These are phyloP conservation scores for Cinchona pubescens DNA, from an alignment of 257 asterid genomes.

Conservation along the genomic window DNA sequence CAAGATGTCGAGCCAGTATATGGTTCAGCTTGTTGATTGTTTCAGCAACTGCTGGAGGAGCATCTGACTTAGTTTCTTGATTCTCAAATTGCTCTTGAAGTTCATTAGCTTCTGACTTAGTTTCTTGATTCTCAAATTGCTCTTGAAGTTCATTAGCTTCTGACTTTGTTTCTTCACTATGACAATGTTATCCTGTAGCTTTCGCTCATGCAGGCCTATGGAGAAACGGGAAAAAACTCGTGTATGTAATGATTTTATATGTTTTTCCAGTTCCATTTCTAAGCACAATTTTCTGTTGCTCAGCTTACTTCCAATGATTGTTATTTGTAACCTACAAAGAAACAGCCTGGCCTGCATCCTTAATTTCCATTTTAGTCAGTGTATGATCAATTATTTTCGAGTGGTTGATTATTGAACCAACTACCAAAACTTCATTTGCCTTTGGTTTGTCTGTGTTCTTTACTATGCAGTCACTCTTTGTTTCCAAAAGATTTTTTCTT, in stretches of 20 bases:
- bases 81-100: background rate
- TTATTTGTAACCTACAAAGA: background rate
- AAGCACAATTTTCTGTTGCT: background rate
- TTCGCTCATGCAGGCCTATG: background rate
- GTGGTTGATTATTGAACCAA: background rate
- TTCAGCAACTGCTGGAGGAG: background rate
- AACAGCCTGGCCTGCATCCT: background rate
- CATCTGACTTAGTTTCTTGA: background rate
- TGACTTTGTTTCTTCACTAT: too few relatives aligned
- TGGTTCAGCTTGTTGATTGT: background rate
- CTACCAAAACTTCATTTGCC: too few relatives aligned
- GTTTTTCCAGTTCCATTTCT: background rate
- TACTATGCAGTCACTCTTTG: too few relatives aligned
- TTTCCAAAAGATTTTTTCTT: too few relatives aligned
- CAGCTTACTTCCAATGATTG: background rate
- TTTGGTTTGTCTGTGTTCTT: background rate
- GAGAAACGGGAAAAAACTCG: too few relatives aligned
- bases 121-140: background rate
- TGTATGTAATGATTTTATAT: background rate
- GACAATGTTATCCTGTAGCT: background rate
- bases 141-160: constrained; percentile 1
- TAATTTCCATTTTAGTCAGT: background rate
- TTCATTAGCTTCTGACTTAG: background rate
- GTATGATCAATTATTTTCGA: background rate
- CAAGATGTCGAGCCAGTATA: background rate